Evolutionary conservation across 306 rosid genomes (phyloP).

Genomic region (Dryas alaskensis): DNA sequence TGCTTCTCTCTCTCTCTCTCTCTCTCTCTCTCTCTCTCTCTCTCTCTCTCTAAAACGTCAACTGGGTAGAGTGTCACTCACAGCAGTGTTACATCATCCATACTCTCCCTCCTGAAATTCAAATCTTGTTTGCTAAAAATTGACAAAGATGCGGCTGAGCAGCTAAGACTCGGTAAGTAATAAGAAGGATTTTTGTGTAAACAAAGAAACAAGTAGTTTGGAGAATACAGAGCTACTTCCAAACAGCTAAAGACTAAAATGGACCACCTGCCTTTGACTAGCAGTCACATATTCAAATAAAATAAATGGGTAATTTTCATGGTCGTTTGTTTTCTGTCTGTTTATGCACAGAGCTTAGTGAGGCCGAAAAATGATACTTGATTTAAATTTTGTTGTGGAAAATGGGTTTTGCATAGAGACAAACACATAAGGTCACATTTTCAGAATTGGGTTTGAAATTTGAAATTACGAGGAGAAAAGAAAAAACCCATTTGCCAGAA

Average conservation of each 20-base stretch:
- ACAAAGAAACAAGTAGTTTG: slow-evolving; percentile 12
- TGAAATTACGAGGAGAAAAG: slow-evolving; percentile 17
- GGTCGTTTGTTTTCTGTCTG: not conserved
- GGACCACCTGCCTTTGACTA: slow-evolving; percentile 18
- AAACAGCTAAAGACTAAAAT: slow-evolving; percentile 19
- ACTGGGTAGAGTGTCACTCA: slow-evolving; percentile 1
- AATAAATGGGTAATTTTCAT: not conserved
- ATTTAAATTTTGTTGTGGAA: slow-evolving; percentile 8
- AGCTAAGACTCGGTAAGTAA: not conserved
- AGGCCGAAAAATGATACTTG: not conserved
- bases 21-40: not conserved
- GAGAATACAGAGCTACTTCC: slow-evolving; percentile 24
- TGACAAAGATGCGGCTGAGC: slow-evolving; percentile 20
- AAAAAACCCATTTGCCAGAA: slow-evolving; percentile 25
- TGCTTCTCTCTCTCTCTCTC: not conserved
- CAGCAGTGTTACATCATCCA: slow-evolving; percentile 11
- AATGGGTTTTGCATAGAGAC: slow-evolving; percentile 3
- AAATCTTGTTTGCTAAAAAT: slow-evolving; percentile 3
- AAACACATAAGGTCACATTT: slow-evolving; percentile 6
- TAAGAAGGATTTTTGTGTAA: slow-evolving; percentile 6
- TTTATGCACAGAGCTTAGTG: slow-evolving; percentile 13
- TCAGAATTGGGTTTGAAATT: slow-evolving; percentile 28
- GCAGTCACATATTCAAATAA: not conserved
- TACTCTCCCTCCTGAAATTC: slow-evolving; percentile 20
- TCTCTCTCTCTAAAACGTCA: slow-evolving; percentile 10